Percentiles rank a stretch among this genome's conserved stretches.
Conservation (phyloP, 106 monocot genomes). For the Xerophyta viscosa region DNA sequence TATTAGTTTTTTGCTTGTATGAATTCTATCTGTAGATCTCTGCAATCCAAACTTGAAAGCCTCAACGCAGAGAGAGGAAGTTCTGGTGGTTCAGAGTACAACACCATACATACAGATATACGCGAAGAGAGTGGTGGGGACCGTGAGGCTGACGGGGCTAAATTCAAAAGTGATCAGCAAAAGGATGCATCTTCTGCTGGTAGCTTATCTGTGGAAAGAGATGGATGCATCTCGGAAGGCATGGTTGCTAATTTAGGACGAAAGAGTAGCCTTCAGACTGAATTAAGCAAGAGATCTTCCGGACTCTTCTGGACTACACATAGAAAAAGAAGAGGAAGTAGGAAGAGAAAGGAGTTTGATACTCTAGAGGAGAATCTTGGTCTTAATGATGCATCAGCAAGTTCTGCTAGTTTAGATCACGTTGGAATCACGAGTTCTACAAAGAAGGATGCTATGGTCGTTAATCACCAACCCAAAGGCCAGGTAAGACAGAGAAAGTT, state of each 20-base stretch:
- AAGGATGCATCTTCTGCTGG: constrained; percentile 37
- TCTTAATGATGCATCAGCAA: constrained; percentile 11
- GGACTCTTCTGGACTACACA: constrained; percentile 2
- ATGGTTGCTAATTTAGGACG: constrained; percentile 15
- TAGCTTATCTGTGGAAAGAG: constrained; percentile 25
- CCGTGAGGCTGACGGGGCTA: constrained; percentile 8
- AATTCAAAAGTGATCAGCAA: too few relatives aligned
- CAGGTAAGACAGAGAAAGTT: too few relatives aligned
- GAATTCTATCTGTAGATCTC: constrained; percentile 21
- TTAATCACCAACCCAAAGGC: too few relatives aligned
- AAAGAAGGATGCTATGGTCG: too few relatives aligned
- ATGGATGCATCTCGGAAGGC: constrained; percentile 4
- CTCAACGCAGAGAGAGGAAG: constrained; percentile 30
- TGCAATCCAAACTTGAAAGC: constrained; percentile 45
- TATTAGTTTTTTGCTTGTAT: not conserved
- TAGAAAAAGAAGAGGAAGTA: constrained; percentile 41
- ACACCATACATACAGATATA: constrained; percentile 20
- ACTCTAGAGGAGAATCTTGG: constrained; percentile 12
- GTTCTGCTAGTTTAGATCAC: too few relatives aligned
- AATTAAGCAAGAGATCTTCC: not conserved
- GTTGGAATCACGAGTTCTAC: too few relatives aligned
- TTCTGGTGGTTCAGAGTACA: constrained; percentile 6
- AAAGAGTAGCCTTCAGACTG: constrained; percentile 6
- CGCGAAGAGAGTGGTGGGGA: constrained; percentile 9
- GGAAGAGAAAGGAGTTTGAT: constrained; percentile 26